A percentile compares a stretch with the other conserved stretches of the same genome.
Conservation (phyloP, 176 grass and related monocot genomes). For the barley (Hordeum vulgare) region MorexV3_pseudomolecules_assembly NC_058520.1:599737226-599737725, state of each 20-base stretch:
- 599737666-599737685: conserved; percentile 86
- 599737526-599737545: conserved; percentile 34
- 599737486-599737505: conserved; percentile 27
- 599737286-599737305: too few species aligned
- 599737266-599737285: neutral
- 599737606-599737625: conserved; percentile 5
- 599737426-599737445: conserved; percentile 31
- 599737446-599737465: conserved; percentile 47
- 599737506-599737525: neutral
- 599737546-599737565: conserved; percentile 19
- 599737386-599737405: neutral
- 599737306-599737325: neutral
- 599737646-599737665: conserved; percentile 92
- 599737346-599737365: neutral
- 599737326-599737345: neutral
- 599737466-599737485: conserved; percentile 33
- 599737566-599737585: conserved; percentile 20
- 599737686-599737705: conserved; percentile 69
- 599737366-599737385: neutral
- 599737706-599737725: conserved; percentile 62
- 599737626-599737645: conserved; percentile 58
- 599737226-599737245: neutral
- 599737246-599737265: neutral
- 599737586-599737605: conserved; percentile 9
- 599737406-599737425: neutral